Evolutionary conservation across 352 stramenopile species (phyloP).

Genomic region (Phytophthora fragariae): DNA sequence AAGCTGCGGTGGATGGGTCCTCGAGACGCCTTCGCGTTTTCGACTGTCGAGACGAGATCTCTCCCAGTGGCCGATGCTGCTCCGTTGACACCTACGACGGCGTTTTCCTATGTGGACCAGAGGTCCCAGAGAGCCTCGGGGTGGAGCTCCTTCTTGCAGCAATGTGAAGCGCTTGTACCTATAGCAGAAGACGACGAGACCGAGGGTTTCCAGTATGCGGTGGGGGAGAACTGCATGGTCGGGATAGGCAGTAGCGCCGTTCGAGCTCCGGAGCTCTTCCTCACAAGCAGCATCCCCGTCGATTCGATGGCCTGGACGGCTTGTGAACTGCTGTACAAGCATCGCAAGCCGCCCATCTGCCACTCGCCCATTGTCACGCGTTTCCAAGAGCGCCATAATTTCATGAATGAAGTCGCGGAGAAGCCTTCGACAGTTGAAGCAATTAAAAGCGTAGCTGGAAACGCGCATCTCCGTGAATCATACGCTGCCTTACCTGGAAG

Average conservation of each 20-base stretch:
- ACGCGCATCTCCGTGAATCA: not conserved
- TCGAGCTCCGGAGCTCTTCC: slow-evolving; percentile 44
- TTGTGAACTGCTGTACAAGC: slow-evolving; percentile 54
- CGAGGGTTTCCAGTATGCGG: slow-evolving; percentile 28
- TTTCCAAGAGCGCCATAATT: slow-evolving; percentile 51
- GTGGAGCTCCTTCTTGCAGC: slow-evolving; percentile 61
- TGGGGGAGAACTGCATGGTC: slow-evolving; percentile 56
- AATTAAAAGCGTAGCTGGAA: not conserved
- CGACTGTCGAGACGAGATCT: slow-evolving; percentile 34
- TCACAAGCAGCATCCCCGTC: slow-evolving; percentile 51
- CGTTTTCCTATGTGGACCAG: slow-evolving; percentile 26
- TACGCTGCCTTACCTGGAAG: slow-evolving; percentile 37
- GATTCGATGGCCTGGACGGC: slow-evolving; percentile 63
- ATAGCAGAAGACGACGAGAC: slow-evolving; percentile 20
- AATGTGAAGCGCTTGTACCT: slow-evolving; percentile 46
- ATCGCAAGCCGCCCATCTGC: slow-evolving; percentile 62
- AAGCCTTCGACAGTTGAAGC: slow-evolving; percentile 3
- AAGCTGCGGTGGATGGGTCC: slow-evolving; percentile 63
- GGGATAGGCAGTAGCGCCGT: slow-evolving; percentile 29
- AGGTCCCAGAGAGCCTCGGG: slow-evolving; percentile 36
- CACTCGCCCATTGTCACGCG: slow-evolving; percentile 54
- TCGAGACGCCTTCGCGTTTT: slow-evolving; percentile 49
- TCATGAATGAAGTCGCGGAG: slow-evolving; percentile 22
- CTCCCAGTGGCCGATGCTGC: slow-evolving; percentile 21
- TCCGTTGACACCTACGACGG: slow-evolving; percentile 12